phyloP scores from a whole-genome alignment of 23 red algal species.

The Gracilaria domingensis region DNA sequence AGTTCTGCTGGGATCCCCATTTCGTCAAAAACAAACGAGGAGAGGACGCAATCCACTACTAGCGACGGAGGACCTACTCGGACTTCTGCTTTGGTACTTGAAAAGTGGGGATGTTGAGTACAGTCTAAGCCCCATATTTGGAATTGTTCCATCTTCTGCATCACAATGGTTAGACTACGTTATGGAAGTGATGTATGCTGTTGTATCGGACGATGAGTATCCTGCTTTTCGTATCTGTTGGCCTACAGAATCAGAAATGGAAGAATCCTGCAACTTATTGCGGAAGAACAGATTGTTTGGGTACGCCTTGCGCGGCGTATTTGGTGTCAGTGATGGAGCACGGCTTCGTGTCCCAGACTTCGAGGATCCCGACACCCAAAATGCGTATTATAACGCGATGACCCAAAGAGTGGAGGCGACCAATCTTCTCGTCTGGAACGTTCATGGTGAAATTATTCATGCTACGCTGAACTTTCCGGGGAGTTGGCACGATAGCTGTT shows the following conservation, averaged over 20 bases:
- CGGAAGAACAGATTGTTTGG: background rate
- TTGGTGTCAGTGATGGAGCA: conserved; percentile 32
- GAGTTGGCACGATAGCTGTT: conserved; percentile 21
- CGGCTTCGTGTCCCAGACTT: background rate
- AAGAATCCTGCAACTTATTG: background rate
- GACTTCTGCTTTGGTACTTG: background rate
- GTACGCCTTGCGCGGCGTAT: background rate
- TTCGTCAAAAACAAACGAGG: background rate
- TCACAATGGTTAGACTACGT: conserved; percentile 13
- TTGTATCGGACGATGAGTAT: background rate
- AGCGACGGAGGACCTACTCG: background rate
- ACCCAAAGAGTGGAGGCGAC: conserved; percentile 21
- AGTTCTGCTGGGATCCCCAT: background rate
- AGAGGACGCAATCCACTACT: background rate
- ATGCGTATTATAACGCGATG: background rate
- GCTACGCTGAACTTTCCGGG: conserved; percentile 8
- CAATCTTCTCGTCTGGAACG: conserved; percentile 25
- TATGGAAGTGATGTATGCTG: background rate
- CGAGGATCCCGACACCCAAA: conserved; percentile 2
- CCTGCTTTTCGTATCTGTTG: conserved; percentile 1
- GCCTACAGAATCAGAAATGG: conserved; percentile 19
- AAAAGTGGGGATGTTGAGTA: conserved; percentile 12
- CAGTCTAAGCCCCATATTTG: conserved; percentile 6
- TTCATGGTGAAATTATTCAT: conserved; percentile 37
- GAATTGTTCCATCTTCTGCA: conserved; percentile 22